These are phyloP conservation scores for Datisca glomerata DNA, from an alignment of 306 rosid genomes.

Conservation along the genomic window DNA sequence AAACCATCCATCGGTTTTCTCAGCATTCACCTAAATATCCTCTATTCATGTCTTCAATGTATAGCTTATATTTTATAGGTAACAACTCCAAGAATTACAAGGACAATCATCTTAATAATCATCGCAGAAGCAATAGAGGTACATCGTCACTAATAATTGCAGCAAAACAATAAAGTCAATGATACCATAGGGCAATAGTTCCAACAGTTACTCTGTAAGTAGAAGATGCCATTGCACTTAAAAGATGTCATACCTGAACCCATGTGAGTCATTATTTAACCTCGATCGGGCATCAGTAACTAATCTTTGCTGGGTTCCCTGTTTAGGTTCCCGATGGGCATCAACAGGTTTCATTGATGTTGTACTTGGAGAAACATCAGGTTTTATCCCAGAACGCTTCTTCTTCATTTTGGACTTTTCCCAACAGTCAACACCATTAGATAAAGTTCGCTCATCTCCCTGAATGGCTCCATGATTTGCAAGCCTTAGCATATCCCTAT, in stretches of 20 bases:
- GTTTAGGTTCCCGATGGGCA: conserved; percentile 75
- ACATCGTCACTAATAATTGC: too few species aligned
- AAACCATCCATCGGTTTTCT: too few species aligned
- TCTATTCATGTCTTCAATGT: too few species aligned
- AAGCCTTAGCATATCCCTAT: conserved; percentile 72
- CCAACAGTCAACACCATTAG: conserved; percentile 89
- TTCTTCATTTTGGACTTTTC: conserved; percentile 94
- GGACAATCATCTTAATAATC: too few species aligned
- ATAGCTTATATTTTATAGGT: too few species aligned
- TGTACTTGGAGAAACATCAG: conserved; percentile 68
- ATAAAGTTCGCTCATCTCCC: conserved; percentile 71
- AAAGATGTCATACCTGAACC: conserved; percentile 65
- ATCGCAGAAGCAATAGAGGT: too few species aligned
- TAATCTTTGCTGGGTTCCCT: conserved; percentile 74
- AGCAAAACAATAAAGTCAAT: too few species aligned
- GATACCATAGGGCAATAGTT: conserved; percentile 1
- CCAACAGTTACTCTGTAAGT: conserved; percentile 4
- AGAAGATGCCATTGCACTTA: too few species aligned
- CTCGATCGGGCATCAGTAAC: conserved; percentile 70
- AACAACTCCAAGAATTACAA: too few species aligned
- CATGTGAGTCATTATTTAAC: conserved; percentile 66
- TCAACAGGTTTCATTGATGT: conserved; percentile 51
- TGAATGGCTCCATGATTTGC: conserved; percentile 50
- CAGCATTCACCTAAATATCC: too few species aligned
- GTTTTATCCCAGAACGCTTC: conserved; percentile 88